Evolutionary conservation across 805 yeast genomes (phyloP).

Genomic region (Citeromyces nyonsensis): DNA sequence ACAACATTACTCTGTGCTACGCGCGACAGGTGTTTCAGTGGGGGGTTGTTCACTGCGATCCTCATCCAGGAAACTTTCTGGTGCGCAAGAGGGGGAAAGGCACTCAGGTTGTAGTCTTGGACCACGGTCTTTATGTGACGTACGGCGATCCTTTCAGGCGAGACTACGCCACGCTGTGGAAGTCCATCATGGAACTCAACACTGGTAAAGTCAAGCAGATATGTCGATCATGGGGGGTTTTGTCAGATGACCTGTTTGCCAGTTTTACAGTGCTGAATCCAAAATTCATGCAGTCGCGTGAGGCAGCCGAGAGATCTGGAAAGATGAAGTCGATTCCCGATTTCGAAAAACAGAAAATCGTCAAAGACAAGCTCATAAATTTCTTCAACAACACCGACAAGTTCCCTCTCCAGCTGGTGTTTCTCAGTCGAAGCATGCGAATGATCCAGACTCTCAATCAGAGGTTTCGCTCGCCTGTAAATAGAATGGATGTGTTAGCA

Average conservation of each 20-base stretch:
- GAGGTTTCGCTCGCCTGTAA: constrained; percentile 57
- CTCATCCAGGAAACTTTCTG: constrained; percentile 70
- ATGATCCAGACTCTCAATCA: constrained; percentile 61
- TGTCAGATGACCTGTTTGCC: constrained; percentile 45
- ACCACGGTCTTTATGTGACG: constrained; percentile 58
- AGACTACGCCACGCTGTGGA: constrained; percentile 53
- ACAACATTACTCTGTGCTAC: constrained; percentile 30
- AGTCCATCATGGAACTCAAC: constrained; percentile 38
- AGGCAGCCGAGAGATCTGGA: constrained; percentile 10
- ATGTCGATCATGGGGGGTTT: constrained; percentile 53
- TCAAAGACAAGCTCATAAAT: constrained; percentile 30
- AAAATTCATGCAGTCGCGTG: constrained; percentile 22
- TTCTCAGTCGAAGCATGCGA: constrained; percentile 57
- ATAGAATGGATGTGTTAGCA: constrained; percentile 50
- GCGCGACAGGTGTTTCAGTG: constrained; percentile 47
- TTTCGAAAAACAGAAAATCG: constrained; percentile 23
- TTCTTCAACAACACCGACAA: constrained; percentile 47
- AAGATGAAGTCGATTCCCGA: constrained; percentile 14
- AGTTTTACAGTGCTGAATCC: constrained; percentile 23
- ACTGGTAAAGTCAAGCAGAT: constrained; percentile 27
- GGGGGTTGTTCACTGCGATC: constrained; percentile 62
- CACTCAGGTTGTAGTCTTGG: constrained; percentile 39
- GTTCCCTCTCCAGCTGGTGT: constrained; percentile 53
- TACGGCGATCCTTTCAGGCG: constrained; percentile 31
- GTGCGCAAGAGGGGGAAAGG: constrained; percentile 21